These are phyloP conservation scores for Diaporthe citri DNA, from an alignment of 2,329 filamentous ascomycete genomes.

Conservation along the genomic window DNA sequence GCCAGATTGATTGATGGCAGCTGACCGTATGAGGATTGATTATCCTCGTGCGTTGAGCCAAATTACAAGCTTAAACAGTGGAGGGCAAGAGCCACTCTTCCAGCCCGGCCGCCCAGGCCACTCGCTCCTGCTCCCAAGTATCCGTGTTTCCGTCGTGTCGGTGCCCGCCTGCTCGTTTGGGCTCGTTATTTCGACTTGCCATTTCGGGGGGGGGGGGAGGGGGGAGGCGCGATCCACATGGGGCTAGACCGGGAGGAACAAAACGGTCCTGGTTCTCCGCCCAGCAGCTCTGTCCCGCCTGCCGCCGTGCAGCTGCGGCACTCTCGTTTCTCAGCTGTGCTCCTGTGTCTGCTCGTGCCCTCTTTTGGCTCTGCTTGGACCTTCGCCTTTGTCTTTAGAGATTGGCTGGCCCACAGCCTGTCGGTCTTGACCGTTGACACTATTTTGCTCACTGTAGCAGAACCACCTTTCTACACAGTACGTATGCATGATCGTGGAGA, in stretches of 20 bases:
- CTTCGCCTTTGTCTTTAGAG: background rate
- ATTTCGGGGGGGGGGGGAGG: background rate
- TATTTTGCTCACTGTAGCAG: background rate
- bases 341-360: background rate
- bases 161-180: background rate
- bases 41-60: conserved; percentile 22
- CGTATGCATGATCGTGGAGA: background rate
- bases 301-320: background rate
- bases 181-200: conserved; percentile 2
- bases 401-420: conserved; percentile 11
- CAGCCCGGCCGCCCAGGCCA: background rate
- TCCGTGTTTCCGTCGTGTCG: background rate
- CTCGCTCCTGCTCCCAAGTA: background rate
- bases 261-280: conserved; percentile 5
- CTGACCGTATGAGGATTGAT: background rate
- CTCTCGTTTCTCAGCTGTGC: background rate
- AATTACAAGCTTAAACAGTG: conserved; percentile 37
- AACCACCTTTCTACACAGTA: background rate
- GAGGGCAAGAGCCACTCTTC: background rate
- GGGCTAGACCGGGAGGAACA: conserved; percentile 5
- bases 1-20: background rate
- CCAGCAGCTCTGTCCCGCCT: background rate
- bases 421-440: conserved; percentile 1
- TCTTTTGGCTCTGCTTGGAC: conserved; percentile 2
- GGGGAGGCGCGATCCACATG: background rate